These are phyloP conservation scores for Fusarium vanettenii DNA, from an alignment of 2,329 filamentous ascomycete species.

Conservation along the genomic window DNA sequence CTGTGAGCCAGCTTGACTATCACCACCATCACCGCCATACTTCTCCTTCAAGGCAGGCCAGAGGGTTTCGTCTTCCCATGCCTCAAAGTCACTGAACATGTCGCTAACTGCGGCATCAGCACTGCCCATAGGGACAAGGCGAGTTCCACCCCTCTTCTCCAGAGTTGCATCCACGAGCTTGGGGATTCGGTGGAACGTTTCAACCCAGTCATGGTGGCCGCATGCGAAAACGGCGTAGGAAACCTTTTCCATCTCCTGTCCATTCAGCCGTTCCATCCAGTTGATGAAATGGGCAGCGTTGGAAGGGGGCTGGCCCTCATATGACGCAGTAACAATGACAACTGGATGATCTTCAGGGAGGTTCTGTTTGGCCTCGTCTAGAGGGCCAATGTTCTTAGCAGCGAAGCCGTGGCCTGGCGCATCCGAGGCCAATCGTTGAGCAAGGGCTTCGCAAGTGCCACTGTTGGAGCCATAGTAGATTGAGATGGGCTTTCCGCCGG, in stretches of 20 bases:
- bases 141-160: slow-evolving; percentile 47
- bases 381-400: slow-evolving; percentile 61
- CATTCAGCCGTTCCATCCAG: slow-evolving; percentile 66
- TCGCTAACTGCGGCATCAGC: slow-evolving; percentile 72
- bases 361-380: slow-evolving; percentile 72
- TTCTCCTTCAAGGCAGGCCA: slow-evolving; percentile 62
- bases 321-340: slow-evolving; percentile 76
- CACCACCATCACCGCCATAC: slow-evolving; percentile 41
- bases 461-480: slow-evolving; percentile 81
- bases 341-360: slow-evolving; percentile 71
- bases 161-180: slow-evolving; percentile 69
- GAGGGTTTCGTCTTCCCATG: slow-evolving; percentile 70
- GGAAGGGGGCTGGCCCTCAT: slow-evolving; percentile 79
- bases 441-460: slow-evolving; percentile 79
- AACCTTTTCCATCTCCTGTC: slow-evolving; percentile 65
- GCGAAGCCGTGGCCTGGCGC: slow-evolving; percentile 70
- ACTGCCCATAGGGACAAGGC: slow-evolving; percentile 60
- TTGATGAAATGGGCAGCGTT: slow-evolving; percentile 76
- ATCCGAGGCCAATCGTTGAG: slow-evolving; percentile 70
- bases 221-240: slow-evolving; percentile 78
- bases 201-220: slow-evolving; percentile 67
- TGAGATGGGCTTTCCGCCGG: slow-evolving; percentile 61
- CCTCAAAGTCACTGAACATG: slow-evolving; percentile 75
- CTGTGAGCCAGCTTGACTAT: slow-evolving; percentile 7
- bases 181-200: slow-evolving; percentile 76